A percentile compares a stretch with the other conserved stretches of the same genome.
Evolutionary conservation across 371 early-diverging fungal genomes (phyloP).

Genomic region (Dinochytrium kinnereticum): DNA sequence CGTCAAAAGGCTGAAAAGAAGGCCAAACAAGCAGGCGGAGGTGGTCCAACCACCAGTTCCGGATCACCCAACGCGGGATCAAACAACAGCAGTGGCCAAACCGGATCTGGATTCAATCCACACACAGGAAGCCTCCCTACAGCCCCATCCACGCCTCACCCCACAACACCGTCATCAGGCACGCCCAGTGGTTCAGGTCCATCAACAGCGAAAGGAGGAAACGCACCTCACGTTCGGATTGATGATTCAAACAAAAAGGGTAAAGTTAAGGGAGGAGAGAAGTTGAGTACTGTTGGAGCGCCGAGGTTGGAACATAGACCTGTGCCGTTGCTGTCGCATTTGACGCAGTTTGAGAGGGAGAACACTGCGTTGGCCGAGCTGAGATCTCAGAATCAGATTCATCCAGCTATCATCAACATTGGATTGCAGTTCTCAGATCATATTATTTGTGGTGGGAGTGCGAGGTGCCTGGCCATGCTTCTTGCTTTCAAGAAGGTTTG

Average conservation of each 20-base stretch:
- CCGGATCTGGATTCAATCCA: slow-evolving; percentile 35
- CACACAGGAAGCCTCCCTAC: not conserved
- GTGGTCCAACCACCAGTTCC: no score
- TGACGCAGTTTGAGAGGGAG: slow-evolving; percentile 46
- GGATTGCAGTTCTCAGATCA: slow-evolving; percentile 87
- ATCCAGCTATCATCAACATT: slow-evolving; percentile 85
- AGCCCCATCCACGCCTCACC: slow-evolving; percentile 2
- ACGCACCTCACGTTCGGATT: slow-evolving; percentile 40
- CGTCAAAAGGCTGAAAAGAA: slow-evolving; percentile 76
- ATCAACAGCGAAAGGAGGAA: slow-evolving; percentile 25
- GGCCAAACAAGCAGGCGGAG: slow-evolving; percentile 59
- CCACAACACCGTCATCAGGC: not conserved
- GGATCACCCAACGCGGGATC: no score
- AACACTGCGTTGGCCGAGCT: not conserved
- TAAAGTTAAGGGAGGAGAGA: no score
- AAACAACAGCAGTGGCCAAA: no score
- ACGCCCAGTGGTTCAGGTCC: not conserved
- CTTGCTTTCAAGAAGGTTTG: slow-evolving; percentile 79
- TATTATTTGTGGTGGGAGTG: slow-evolving; percentile 90
- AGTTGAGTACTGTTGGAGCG: no score
- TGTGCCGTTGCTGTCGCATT: slow-evolving; percentile 57
- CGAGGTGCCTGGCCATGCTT: slow-evolving; percentile 85
- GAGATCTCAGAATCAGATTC: slow-evolving; percentile 57
- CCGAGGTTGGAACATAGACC: slow-evolving; percentile 41
- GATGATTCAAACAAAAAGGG: no score